Conservation (phyloP, 306 rosid genomes). For the Oemleria cerasiformis region DNA sequence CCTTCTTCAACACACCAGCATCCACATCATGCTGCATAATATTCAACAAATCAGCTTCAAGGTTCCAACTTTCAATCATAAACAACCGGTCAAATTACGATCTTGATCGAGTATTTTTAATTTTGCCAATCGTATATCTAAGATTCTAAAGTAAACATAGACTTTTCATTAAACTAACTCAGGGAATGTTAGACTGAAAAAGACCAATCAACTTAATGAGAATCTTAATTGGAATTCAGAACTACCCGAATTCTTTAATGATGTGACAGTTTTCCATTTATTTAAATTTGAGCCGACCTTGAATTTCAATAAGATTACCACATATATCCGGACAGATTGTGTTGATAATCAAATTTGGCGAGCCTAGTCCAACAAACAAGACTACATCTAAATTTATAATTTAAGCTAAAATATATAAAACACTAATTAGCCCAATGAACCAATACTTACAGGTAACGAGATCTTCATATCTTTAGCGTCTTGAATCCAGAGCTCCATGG, state of each 20-base stretch:
- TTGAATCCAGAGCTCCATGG: conserved; percentile 96
- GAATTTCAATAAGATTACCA: not conserved
- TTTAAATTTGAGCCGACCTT: not conserved
- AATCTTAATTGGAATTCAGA: not conserved
- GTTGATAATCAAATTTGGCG: not conserved
- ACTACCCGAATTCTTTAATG: no score
- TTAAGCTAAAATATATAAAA: not conserved
- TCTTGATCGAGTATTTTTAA: not conserved
- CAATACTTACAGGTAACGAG: conserved; percentile 66
- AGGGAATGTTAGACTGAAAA: no score
- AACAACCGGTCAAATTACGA: not conserved
- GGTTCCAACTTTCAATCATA: not conserved
- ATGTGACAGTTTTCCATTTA: no score
- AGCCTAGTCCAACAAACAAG: not conserved
- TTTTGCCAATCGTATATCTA: not conserved
- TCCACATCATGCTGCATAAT: conserved; percentile 93
- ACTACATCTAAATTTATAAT: not conserved
- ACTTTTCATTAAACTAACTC: not conserved
- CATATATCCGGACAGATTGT: not conserved
- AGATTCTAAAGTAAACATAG: no score
- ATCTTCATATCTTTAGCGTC: conserved; percentile 82
- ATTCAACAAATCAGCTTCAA: conserved; percentile 1
- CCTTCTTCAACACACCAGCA: conserved; percentile 94
- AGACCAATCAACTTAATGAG: no score
- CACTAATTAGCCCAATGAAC: not conserved